Base-by-base conservation (phyloP, 352 stramenopile species). In the Pythium insidiosum region DNA sequence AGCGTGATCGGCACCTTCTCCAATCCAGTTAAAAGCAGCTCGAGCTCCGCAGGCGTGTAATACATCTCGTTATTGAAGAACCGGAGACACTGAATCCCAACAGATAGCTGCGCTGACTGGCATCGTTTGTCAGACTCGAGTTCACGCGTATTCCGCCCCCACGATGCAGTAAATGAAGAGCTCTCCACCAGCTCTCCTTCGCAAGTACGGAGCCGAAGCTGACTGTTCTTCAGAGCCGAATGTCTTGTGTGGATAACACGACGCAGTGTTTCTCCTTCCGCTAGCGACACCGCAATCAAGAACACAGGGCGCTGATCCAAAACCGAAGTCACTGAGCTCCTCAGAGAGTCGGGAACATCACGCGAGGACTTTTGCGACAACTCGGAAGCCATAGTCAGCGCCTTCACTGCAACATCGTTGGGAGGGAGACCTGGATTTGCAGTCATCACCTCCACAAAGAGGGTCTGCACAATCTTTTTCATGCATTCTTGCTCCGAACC, bases 61-160 rank as follows among this genome's bases (percentile, higher is more conserved):
- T 98, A 98, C 53, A 98, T 96, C 50, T 97, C 89, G 63, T 95
- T 98, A 70, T 99, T 98, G 64, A 99, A 97, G 65, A 98, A 99
- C 6, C 95, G 86, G 50, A 96, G 94, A 56, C 94, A 98, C 44
- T 94, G 73, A 0, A 89, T 57, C 4, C 63, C 74, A 6, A 78
- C 67, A 5, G 67, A 50, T 21, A 88, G 55, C 21, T 57, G 11
- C 46, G 53, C 20, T 78, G 28, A n/a, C n/a, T 33, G 28, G 28
- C 28, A 33, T 33, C 28, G 28, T 15, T n/a, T n/a, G n/a, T 33
- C 28, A 13, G 28, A 33, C 28, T 33, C 28, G 28, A 33, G n/a
- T n/a, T n/a, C n/a, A n/a, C n/a, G n/a, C 33, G 2, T 47, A 12
- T 48, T 42, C 24, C 53, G 39, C 11, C 31, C 23, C 76, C 76